phyloP scores from a whole-genome alignment of 106 monocot species.

The Xerophyta viscosa region DNA sequence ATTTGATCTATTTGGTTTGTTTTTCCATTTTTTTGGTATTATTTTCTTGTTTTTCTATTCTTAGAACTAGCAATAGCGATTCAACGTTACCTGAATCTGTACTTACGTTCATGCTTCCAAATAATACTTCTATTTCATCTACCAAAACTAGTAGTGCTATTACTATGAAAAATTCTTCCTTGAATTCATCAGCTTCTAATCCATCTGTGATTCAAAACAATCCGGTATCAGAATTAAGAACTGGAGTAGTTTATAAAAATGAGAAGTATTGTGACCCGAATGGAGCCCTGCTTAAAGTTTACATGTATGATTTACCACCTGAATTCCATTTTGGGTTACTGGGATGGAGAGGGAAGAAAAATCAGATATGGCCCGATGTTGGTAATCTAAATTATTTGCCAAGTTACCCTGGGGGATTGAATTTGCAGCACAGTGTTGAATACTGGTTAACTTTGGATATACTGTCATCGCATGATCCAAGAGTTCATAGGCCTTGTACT shows the following conservation, averaged over 20 bases:
- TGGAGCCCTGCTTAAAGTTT: conserved; percentile 35
- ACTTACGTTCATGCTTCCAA: conserved; percentile 14
- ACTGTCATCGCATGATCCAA: conserved; percentile 31
- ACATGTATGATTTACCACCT: conserved; percentile 62
- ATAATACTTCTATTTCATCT: conserved; percentile 12
- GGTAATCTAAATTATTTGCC: conserved; percentile 26
- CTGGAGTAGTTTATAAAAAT: not conserved
- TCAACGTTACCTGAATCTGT: conserved; percentile 21
- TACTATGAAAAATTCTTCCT: no score
- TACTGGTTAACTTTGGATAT: conserved; percentile 93
- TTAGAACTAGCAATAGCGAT: conserved; percentile 12
- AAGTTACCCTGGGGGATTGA: conserved; percentile 73
- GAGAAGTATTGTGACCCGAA: conserved; percentile 7
- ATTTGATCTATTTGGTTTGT: conserved; percentile 25
- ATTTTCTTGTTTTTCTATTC: conserved; percentile 27
- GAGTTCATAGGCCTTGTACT: conserved; percentile 26
- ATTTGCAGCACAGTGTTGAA: conserved; percentile 85
- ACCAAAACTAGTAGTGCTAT: not conserved
- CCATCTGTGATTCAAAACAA: not conserved
- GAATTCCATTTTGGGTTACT: conserved; percentile 59
- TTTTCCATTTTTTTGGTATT: conserved; percentile 34
- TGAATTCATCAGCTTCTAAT: no score
- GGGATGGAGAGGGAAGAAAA: conserved; percentile 26
- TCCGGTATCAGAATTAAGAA: not conserved
- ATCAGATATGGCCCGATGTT: conserved; percentile 48